phyloP scores from a whole-genome alignment of 441 rosid genomes.

The Melianthus villosus region DNA sequence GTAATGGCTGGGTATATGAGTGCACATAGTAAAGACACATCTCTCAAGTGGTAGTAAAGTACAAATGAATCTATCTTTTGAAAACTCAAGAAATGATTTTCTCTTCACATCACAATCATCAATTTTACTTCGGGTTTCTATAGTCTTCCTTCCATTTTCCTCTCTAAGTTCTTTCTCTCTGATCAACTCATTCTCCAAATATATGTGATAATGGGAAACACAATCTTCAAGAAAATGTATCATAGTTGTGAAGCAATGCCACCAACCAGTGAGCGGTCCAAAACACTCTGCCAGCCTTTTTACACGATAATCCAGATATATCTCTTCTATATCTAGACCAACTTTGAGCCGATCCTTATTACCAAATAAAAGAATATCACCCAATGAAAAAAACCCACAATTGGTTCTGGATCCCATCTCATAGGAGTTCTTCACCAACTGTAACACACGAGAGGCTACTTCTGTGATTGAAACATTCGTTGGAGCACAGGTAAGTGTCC shows the following conservation, averaged over 20 bases:
- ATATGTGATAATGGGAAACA: slow-evolving; percentile 9
- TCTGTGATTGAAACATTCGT: slow-evolving; percentile 38
- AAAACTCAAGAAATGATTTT: slow-evolving; percentile 17
- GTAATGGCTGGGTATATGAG: slow-evolving; percentile 16
- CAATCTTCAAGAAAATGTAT: slow-evolving; percentile 20
- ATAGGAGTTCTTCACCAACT: slow-evolving; percentile 16
- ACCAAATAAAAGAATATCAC: slow-evolving; percentile 27
- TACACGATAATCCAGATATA: slow-evolving; percentile 26
- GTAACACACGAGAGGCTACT: slow-evolving; percentile 26
- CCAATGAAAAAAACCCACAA: slow-evolving; percentile 8
- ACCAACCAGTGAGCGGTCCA: slow-evolving; percentile 16
- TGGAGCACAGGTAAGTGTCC: slow-evolving; percentile 39
- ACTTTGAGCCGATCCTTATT: slow-evolving; percentile 15
- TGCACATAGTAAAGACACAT: slow-evolving; percentile 14
- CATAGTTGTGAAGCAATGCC: slow-evolving; percentile 12
- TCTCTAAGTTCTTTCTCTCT: neutral
- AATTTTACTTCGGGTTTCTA: neutral
- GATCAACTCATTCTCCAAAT: slow-evolving; percentile 8
- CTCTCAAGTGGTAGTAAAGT: slow-evolving; percentile 8
- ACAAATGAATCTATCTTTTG: slow-evolving; percentile 11
- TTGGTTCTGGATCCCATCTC: slow-evolving; percentile 1
- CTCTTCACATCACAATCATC: neutral
- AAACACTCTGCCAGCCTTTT: slow-evolving; percentile 17
- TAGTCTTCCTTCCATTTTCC: slow-evolving; percentile 7
- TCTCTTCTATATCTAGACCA: slow-evolving; percentile 15